Conservation (phyloP, 176 grass and related monocot genomes). For the Eragrostis curvula region DNA sequence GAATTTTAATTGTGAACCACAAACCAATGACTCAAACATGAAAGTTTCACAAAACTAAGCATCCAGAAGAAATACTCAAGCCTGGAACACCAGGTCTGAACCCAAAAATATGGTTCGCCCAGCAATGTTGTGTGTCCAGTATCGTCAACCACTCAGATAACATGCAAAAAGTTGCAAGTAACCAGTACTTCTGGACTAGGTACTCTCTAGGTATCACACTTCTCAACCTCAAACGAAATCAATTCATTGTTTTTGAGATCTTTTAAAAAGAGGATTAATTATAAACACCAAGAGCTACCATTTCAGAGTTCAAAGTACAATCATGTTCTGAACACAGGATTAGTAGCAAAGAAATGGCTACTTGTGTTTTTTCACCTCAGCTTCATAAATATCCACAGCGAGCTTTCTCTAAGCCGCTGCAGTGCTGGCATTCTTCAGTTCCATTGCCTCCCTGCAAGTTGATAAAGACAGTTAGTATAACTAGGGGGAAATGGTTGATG, state of each 20-base stretch:
- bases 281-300: background rate
- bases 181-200: background rate
- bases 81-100: background rate
- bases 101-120: background rate
- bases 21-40: too few relatives aligned
- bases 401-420: background rate
- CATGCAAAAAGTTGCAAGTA: background rate
- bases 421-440: background rate
- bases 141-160: background rate
- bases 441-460: constrained; percentile 20
- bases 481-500: background rate
- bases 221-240: background rate
- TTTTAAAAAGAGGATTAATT: too few relatives aligned
- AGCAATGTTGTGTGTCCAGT: background rate
- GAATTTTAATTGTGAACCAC: too few relatives aligned
- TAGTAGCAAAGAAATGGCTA: background rate
- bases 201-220: background rate
- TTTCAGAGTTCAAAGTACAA: background rate
- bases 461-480: background rate
- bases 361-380: background rate
- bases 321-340: background rate
- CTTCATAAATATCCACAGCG: background rate
- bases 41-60: too few relatives aligned
- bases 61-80: too few relatives aligned
- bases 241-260: too few relatives aligned